Conservation (phyloP, 345 rosid species). For the Eucalyptus leucophloia region DNA sequence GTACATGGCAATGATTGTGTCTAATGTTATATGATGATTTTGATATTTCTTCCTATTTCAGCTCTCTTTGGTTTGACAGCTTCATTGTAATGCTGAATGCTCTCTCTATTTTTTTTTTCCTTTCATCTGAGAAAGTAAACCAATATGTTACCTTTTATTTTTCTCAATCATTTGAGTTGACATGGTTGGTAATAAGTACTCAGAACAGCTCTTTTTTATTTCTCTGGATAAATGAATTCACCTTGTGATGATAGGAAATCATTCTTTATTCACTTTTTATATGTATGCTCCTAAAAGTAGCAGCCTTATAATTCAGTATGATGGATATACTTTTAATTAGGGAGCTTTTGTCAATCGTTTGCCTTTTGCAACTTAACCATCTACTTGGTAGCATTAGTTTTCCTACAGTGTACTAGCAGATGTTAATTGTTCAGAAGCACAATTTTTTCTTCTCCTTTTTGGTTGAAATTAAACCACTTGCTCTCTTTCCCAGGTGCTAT, state of each 20-base stretch:
- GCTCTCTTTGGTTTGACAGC: neutral
- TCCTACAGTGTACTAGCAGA: neutral
- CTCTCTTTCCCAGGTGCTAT: slow-evolving; percentile 44
- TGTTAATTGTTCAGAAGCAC: neutral
- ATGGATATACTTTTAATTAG: neutral
- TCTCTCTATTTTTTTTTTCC: neutral
- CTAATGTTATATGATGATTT: neutral
- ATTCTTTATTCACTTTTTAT: neutral
- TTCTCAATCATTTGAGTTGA: neutral
- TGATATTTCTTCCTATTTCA: neutral
- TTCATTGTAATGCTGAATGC: neutral
- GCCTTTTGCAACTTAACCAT: neutral
- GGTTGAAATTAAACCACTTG: neutral
- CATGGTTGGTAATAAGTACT: neutral
- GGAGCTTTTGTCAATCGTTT: neutral
- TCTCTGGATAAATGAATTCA: neutral
- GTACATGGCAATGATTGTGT: neutral
- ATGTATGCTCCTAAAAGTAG: neutral
- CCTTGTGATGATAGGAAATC: neutral
- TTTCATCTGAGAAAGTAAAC: neutral
- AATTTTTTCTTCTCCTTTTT: neutral
- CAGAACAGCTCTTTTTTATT: neutral
- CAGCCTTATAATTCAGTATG: neutral
- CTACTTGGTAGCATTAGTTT: neutral
- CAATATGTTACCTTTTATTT: neutral